Evolutionary conservation across 2,329 filamentous ascomycete genomes (phyloP).

Genomic region (Aureobasidium subglaciale): DNA sequence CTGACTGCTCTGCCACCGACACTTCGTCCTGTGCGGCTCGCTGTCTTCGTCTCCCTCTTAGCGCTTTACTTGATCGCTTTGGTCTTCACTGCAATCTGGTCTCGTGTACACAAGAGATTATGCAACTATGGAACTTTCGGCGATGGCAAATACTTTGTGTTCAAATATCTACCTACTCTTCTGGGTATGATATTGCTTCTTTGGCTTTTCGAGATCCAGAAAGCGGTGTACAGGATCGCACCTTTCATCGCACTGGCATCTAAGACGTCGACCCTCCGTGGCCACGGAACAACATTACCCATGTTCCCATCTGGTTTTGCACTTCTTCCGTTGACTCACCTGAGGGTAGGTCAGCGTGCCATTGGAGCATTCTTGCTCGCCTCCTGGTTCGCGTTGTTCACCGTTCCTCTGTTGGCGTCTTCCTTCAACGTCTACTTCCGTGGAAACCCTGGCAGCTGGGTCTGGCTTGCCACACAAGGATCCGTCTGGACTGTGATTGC

Average conservation of each 20-base stretch:
- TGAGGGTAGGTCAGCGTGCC: slow-evolving; percentile 60
- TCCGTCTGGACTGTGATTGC: slow-evolving; percentile 71
- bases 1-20: slow-evolving; percentile 67
- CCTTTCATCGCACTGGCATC: slow-evolving; percentile 75
- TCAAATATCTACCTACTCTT: slow-evolving; percentile 76
- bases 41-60: slow-evolving; percentile 53
- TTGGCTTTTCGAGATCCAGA: slow-evolving; percentile 68
- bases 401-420: slow-evolving; percentile 72
- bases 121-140: slow-evolving; percentile 62
- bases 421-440: slow-evolving; percentile 63
- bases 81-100: slow-evolving; percentile 66
- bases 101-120: slow-evolving; percentile 55
- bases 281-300: slow-evolving; percentile 58
- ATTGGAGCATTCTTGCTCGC: slow-evolving; percentile 60
- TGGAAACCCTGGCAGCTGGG: slow-evolving; percentile 52
- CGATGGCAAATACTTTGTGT: slow-evolving; percentile 72
- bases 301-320: slow-evolving; percentile 57
- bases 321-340: slow-evolving; percentile 60
- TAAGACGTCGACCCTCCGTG: slow-evolving; percentile 51
- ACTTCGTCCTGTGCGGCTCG: slow-evolving; percentile 59
- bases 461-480: slow-evolving; percentile 71
- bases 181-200: slow-evolving; percentile 64
- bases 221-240: slow-evolving; percentile 65
- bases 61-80: slow-evolving; percentile 65
- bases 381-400: slow-evolving; percentile 73